Base-by-base conservation (phyloP, 225 moss, liverwort and hornwort species). In the Pseudisothecium myosuroides region DNA sequence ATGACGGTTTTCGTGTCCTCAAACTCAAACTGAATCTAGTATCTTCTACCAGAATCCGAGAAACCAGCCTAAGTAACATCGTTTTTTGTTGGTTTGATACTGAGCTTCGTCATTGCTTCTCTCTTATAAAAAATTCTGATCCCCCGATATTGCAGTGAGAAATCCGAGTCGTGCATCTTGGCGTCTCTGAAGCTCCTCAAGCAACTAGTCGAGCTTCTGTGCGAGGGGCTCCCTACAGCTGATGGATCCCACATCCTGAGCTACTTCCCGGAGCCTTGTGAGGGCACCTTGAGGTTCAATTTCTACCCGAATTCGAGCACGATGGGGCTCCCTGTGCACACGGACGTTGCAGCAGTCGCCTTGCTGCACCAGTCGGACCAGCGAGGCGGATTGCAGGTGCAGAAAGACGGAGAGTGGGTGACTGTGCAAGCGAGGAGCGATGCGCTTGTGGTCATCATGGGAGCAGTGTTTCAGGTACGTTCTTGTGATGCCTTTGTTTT, bases 391-490 rank as follows among this genome's bases (percentile, higher is more conserved):
- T 63, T 90, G 85, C 88, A 92, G 47, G 69, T 90, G 76, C 37
- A 92, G 76, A 92, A 92, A 85, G 90, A 88, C 47, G 90, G 90
- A 4, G 13, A 68, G 18, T 92, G 92, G 92, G 88, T 92, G 60
- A 76, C 67, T 2, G 92, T 92, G 54, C 92, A 88, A 58, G 87
- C 92, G 39, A 88, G 90, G 37, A 78, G 88, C 71, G 90, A 92
- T 27, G 92, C 90, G 13, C 77, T 92, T 28, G 92, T 90, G 50
- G 82, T 92, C 28, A 14, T 92, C 67, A 82, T 88, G 90, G 92
- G 90, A 43, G 27, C 90, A 31, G 39, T 78, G 26, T 92, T 52
- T 21, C n/a, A 83, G 83, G 83, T 83, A n/a, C 52, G n/a, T 52
- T 27, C 67, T 54, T n/a, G 20, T 11, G 64, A 43, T 63, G 37